phyloP scores from a whole-genome alignment of 352 stramenopile genomes.

The Globisporangium yorkense region DNA sequence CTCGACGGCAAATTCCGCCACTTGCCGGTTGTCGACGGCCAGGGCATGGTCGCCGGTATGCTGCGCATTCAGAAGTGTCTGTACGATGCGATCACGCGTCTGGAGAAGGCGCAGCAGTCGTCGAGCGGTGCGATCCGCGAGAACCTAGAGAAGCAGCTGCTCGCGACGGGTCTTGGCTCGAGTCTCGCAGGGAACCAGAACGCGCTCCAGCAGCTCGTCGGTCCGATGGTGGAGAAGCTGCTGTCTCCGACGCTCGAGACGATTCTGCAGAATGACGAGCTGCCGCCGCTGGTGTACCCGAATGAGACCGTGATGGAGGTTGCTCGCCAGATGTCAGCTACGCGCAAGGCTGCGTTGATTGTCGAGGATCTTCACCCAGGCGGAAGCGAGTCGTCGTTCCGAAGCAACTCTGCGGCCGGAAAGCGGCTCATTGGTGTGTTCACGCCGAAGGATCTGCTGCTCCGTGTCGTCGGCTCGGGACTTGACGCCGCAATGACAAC shows the following conservation, averaged over 20 bases:
- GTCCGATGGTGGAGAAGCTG: conserved; percentile 83
- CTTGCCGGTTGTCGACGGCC: conserved; percentile 91
- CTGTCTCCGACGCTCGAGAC: conserved; percentile 78
- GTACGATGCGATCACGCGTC: conserved; percentile 96
- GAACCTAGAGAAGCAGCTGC: conserved; percentile 73
- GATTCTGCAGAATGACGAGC: conserved; percentile 71
- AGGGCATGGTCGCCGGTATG: conserved; percentile 92
- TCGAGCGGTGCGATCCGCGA: conserved; percentile 67
- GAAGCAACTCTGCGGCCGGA: conserved; percentile 21
- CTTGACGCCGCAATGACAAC: conserved; percentile 86
- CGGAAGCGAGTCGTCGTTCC: conserved; percentile 20
- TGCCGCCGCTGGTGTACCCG: conserved; percentile 71
- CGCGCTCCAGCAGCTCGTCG: conserved; percentile 66
- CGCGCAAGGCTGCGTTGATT: conserved; percentile 75
- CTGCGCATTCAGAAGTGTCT: conserved; percentile 98
- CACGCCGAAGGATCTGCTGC: conserved; percentile 97
- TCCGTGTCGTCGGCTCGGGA: conserved; percentile 90
- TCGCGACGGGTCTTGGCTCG: conserved; percentile 40
- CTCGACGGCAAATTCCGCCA: conserved; percentile 93
- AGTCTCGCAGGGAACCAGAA: conserved; percentile 54
- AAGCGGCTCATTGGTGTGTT: conserved; percentile 95
- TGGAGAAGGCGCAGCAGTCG: conserved; percentile 89
- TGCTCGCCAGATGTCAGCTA: conserved; percentile 78
- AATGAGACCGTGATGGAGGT: conserved; percentile 83
- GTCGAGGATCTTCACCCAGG: conserved; percentile 57